Evolutionary conservation across 805 yeast species (phyloP), one percentile per base, ranked within the genome.

Genomic region (Metschnikowia vanudenii): DNA sequence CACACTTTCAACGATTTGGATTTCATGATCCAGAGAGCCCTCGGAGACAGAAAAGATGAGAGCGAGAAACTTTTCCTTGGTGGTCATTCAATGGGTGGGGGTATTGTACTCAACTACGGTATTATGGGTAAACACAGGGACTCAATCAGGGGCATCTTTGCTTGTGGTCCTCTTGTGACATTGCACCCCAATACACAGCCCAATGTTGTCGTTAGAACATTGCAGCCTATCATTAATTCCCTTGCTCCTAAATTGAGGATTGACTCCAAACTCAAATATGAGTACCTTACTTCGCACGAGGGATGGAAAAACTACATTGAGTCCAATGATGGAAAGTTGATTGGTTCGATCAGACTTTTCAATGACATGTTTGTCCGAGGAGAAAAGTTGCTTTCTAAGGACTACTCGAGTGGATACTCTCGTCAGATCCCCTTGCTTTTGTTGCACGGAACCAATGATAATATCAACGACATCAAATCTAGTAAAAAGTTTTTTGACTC

Each of bases 11-110:
- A 74, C 20, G 91, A 83, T 59, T 67, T 86, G 54, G 81, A 84
- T 45, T 76, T 69, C 56, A 76, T 86, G 61, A 63, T 83, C 44
- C 67, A 76, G 46, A 59, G 58, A 38, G 75, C 74, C 42, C 55
- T 74, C 18, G 71, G 73, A 16, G 68, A 69, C 24, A 50, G 64
- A 33, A 43, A 45, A 11, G 62, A 59, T 45, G 39, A 61, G 5
- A 37, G 46, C 2, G 71, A 69, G 39, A 76, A 76, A 50, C 54
- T 85, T 28, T 75, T 69, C 54, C 57, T 87, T 38, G 68, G 77
- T 57, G 90, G 92, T 1, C 88, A 82, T 53, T 85, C 90, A 9
- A 85, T 87, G 91, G 96, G 96, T 41, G 92, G 92, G 17, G 91
- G 85, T 0, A 80, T 86, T 41, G 69, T 68, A 0, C 65, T 86